phyloP scores from a whole-genome alignment of 352 stramenopile species.

The Pythium rhizo-oryzae region DNA sequence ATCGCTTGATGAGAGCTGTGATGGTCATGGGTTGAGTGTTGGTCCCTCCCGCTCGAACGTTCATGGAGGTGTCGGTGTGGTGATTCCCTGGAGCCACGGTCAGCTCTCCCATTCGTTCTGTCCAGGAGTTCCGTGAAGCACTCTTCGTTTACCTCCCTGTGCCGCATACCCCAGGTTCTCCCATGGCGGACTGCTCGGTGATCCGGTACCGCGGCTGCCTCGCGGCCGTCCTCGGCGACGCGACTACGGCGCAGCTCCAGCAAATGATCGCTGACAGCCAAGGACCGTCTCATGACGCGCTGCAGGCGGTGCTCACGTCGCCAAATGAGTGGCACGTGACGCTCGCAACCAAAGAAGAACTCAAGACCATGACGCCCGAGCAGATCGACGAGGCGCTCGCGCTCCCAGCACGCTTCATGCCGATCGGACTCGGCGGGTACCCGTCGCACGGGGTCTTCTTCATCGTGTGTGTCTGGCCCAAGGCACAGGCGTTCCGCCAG shows the following conservation, averaged over 20 bases:
- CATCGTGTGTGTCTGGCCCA: conserved; percentile 63
- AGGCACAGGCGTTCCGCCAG: conserved; percentile 46
- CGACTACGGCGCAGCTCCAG: conserved; percentile 1
- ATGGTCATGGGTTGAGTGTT: background rate
- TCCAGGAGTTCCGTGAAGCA: no score
- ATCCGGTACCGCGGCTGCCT: conserved; percentile 32
- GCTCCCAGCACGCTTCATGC: conserved; percentile 38
- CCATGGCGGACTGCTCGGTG: conserved; percentile 21
- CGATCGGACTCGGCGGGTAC: conserved; percentile 42
- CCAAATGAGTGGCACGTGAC: conserved; percentile 55
- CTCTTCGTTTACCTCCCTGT: background rate
- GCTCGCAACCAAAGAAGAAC: conserved; percentile 59
- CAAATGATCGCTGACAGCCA: conserved; percentile 17
- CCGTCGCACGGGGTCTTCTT: conserved; percentile 40
- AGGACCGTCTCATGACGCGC: background rate
- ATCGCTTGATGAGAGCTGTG: background rate
- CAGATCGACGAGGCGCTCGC: conserved; percentile 36
- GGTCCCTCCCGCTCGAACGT: background rate
- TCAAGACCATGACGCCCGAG: conserved; percentile 24
- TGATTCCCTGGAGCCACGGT: background rate
- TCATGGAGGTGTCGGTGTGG: background rate
- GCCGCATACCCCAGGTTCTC: background rate
- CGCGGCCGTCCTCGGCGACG: conserved; percentile 10
- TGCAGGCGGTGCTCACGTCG: conserved; percentile 1
- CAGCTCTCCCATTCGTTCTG: background rate